Conservation (phyloP, 2,329 filamentous ascomycete species). For the Magnaporthales sp. region DNA sequence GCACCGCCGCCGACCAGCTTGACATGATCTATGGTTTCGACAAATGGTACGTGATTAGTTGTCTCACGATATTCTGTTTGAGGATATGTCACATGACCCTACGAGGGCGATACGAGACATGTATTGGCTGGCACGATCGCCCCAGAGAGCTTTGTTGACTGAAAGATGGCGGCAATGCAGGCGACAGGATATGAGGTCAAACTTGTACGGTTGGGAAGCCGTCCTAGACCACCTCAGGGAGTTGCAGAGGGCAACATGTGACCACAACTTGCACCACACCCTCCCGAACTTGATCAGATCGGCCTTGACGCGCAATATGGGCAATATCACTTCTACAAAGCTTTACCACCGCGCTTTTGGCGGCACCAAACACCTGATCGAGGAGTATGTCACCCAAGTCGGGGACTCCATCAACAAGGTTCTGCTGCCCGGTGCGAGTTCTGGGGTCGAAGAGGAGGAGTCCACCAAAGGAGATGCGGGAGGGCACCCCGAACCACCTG, state of each 20-base stretch:
- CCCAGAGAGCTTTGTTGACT: neutral
- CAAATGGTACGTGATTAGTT: constrained; percentile 37
- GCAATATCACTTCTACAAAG: constrained; percentile 75
- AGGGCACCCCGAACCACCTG: neutral
- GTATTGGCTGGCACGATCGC: neutral
- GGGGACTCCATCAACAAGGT: constrained; percentile 76
- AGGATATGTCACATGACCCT: neutral
- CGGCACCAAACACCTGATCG: constrained; percentile 83
- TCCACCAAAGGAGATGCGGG: neutral
- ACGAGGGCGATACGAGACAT: neutral
- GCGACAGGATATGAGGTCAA: constrained; percentile 36
- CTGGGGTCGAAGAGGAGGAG: neutral
- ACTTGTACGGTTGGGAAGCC: constrained; percentile 78
- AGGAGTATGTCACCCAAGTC: constrained; percentile 81
- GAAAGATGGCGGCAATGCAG: neutral
- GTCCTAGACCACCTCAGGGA: constrained; percentile 69
- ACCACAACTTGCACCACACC: constrained; percentile 16
- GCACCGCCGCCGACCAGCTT: constrained; percentile 72
- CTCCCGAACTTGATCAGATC: constrained; percentile 75
- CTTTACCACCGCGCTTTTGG: constrained; percentile 80
- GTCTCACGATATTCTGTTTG: neutral
- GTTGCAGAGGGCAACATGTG: constrained; percentile 59
- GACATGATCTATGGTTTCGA: constrained; percentile 75
- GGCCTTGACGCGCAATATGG: constrained; percentile 75
- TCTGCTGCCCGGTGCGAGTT: constrained; percentile 23